Evolutionary conservation across 257 asterid genomes (phyloP).

Genomic region (Vinca minor): DNA sequence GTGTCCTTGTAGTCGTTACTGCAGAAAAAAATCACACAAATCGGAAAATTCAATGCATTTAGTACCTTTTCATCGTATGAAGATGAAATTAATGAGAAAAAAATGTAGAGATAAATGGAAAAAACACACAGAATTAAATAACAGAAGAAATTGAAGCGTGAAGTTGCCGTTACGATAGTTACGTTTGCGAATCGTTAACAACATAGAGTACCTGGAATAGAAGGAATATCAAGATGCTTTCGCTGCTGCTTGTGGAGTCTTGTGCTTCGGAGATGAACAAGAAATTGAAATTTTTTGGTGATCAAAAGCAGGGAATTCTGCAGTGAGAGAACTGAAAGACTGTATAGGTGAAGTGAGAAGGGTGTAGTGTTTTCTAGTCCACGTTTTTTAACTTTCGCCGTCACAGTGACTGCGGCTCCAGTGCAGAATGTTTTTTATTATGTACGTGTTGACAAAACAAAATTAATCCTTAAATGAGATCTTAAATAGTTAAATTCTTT

Average conservation of each 20-base stretch:
- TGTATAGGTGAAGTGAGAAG: not conserved
- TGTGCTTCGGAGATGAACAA: not conserved
- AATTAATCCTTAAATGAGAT: too few relatives aligned
- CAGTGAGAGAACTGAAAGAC: not conserved
- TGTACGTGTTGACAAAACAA: too few relatives aligned
- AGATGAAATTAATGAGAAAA: not conserved
- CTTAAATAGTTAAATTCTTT: too few relatives aligned
- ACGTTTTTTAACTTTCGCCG: too few relatives aligned
- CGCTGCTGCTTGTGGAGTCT: not conserved
- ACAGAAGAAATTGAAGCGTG: not conserved
- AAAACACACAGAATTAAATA: not conserved
- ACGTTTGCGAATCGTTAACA: not conserved
- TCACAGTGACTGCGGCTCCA: too few relatives aligned
- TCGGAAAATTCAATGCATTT: not conserved
- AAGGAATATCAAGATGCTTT: not conserved
- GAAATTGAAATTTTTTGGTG: not conserved
- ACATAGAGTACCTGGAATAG: not conserved
- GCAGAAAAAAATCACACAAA: not conserved
- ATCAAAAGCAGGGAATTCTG: not conserved
- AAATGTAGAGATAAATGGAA: too few relatives aligned
- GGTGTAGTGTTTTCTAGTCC: conserved; percentile 6
- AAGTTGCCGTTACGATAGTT: not conserved
- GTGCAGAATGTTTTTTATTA: too few relatives aligned
- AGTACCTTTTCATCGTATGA: not conserved
- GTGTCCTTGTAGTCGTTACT: not conserved